Percentiles rank a stretch among this genome's conserved stretches.
Conservation (phyloP, 768 basidiomycete genomes). For the Glaciozyma antarctica region DNA sequence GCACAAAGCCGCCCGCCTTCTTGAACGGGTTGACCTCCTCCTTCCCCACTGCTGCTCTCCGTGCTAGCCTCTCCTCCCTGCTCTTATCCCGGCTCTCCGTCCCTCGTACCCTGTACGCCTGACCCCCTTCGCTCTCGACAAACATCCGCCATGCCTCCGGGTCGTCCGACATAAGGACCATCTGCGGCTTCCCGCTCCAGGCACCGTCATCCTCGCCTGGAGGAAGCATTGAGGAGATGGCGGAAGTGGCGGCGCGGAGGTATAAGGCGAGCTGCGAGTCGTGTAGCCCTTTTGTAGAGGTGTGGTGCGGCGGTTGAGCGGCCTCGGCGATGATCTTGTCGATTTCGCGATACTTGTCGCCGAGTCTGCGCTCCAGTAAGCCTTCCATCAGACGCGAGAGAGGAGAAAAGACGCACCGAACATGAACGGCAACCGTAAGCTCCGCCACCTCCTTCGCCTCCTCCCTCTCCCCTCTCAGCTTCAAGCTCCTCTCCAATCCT, state of each 20-base stretch:
- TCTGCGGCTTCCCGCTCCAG: constrained; percentile 1
- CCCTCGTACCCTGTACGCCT: constrained; percentile 9
- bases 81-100: not conserved
- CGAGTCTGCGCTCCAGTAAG: constrained; percentile 7
- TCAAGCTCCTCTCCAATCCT: not conserved
- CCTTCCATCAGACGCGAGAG: not conserved
- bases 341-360: constrained; percentile 28
- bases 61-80: not conserved
- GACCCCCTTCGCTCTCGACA: constrained; percentile 3
- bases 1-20: not conserved
- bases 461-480: not conserved
- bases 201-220: not conserved
- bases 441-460: constrained; percentile 13
- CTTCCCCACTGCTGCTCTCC: not conserved
- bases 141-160: constrained; percentile 10
- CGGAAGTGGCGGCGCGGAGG: constrained; percentile 16
- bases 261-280: constrained; percentile 7
- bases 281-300: constrained; percentile 3
- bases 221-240: constrained; percentile 11
- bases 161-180: constrained; percentile 28
- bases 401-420: constrained; percentile 6
- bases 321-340: constrained; percentile 16
- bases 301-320: not conserved
- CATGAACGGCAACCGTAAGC: constrained; percentile 24
- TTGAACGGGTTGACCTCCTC: not conserved